Percentiles rank a stretch among this genome's conserved stretches.
Evolutionary conservation across 768 basidiomycete genomes (phyloP).

Genomic region (Amanita pallidorosea): DNA sequence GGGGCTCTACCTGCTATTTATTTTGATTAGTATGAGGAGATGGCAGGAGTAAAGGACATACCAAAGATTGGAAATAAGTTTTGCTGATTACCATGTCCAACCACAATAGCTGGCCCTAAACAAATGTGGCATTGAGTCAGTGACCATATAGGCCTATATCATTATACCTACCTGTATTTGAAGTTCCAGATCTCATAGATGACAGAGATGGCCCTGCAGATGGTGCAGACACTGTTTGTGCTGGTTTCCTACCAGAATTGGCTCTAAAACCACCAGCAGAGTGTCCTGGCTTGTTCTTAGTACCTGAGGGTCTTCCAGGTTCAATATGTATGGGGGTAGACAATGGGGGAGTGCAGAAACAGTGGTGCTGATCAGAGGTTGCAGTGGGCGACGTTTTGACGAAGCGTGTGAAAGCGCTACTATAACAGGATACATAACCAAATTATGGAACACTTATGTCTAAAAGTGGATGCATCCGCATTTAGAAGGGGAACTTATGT

Average conservation of each 20-base stretch:
- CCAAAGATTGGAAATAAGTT: neutral
- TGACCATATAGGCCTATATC: neutral
- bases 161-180: neutral
- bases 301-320: slow-evolving; percentile 8
- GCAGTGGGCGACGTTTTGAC: neutral
- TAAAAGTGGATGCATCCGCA: neutral
- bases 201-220: neutral
- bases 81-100: neutral
- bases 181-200: neutral
- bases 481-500: neutral
- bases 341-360: neutral
- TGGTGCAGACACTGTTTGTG: neutral
- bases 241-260: neutral
- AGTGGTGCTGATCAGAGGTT: neutral
- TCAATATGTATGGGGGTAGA: neutral
- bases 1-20: neutral
- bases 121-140: neutral
- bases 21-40: neutral
- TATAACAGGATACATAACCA: neutral
- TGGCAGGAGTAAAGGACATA: neutral
- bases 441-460: neutral
- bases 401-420: neutral
- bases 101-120: neutral
- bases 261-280: neutral
- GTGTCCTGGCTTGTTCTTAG: slow-evolving; percentile 7